Base-by-base conservation (phyloP, 345 rosid species). In the Eucalyptus guilfoylei region DNA sequence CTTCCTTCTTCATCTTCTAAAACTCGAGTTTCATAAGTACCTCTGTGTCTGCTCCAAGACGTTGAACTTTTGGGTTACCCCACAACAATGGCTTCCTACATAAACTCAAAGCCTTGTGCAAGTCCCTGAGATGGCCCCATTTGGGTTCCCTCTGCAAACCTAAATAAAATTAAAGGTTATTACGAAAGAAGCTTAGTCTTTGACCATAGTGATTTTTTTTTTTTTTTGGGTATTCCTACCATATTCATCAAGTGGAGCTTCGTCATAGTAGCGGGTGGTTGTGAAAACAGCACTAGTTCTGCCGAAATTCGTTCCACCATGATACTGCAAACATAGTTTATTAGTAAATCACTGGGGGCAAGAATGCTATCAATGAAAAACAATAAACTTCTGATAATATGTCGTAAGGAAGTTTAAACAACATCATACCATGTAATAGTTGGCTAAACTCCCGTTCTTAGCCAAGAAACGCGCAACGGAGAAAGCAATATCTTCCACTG, bases 181-280 rank as follows among this genome's bases (percentile, higher is more conserved):
- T 21, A 76, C 15, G 28, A 76, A 76, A 40, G 85, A 23, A 76
- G 5, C 85, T 21, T 76, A 76, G 47, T 40, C 85, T 76, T 40
- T 40, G 47, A 76, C 47, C 83, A 40, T 23, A 40, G 28, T 11
- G 85, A 76, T 11, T 76, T 76, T 12, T 19, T 6, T 72, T 26
- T 32, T 67, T 72, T 19, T 21, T 21, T 72, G 14, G 47, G 14
- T 76, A 23, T 40, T 40, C 47, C 47, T 76, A 76, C 85, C 85
- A 23, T 76, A 97, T 93, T 98, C 99, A 90, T 98, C 99, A 62
- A 98, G 95, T 47, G 99, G 99, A 85, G 98, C 98, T 92, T 98
- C 99, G 48, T 97, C 99, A 67, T 97, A 98, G 94, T 98, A 98
- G 44, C 99, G 94, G 85, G 99, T 95, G 26, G 98, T 93, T 45